Evolutionary conservation across 192 early-diverging fungal genomes (phyloP), one percentile per base, ranked within the genome.

Genomic region (Gorgonomyces haynaldii): DNA sequence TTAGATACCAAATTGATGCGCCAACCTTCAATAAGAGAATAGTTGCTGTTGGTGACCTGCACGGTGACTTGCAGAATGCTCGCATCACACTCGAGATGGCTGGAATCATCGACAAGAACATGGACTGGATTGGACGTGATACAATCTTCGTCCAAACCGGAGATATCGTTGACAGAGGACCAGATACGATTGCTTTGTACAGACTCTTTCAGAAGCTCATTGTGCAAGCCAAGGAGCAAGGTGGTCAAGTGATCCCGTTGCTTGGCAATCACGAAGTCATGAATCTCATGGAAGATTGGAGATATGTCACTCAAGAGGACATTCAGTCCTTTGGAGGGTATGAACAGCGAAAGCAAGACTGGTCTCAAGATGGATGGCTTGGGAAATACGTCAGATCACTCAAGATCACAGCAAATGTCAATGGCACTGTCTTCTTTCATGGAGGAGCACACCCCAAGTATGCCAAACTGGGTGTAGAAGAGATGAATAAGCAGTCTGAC

Each of bases 121-220:
- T 47, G n/a, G 62, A 80, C 35, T 86, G 84, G 84, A 56, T 57
- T 22, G 82, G 66, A 1, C 12, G 50, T 48, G 57, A 73, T 21
- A 67, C 76, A 4, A 60, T 64, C 4, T 71, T 84, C 48, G 78
- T 86, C 4, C 80, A 82, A 48, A 84, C 81, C 6, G 82, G 82
- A 4, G 84, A 87, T 56, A 69, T 87, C 2, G 77, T 87, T 4
- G 84, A 87, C 52, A 47, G 84, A 25, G 82, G 84, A 13, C 60
- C 71, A 0, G 82, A 87, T 52, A 85, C 82, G 1, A 82, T 87
- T 32, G 47, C 45, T 5, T 40, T 87, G 4, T 87, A 84, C 57
- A 56, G 69, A 7, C 53, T 84, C 29, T 57, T 85, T 27, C 56
- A 67, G 29, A 60, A 66, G 19, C 57, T 87, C 10, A 50, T 64